Base-by-base conservation (phyloP, 2,329 filamentous ascomycete genomes). In the Talaromyces sp. region DNA sequence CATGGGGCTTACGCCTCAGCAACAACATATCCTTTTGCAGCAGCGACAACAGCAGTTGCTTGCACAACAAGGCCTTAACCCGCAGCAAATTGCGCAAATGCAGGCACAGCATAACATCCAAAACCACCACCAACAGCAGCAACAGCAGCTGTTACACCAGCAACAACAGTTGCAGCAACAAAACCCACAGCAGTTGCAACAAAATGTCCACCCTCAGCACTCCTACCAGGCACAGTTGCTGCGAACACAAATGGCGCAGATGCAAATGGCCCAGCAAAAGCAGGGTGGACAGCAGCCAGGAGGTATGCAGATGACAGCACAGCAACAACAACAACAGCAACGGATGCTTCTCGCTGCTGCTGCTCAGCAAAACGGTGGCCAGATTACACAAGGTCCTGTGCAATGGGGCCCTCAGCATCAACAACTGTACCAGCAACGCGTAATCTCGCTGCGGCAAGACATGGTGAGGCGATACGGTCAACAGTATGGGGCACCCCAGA, bases 81-180 rank as follows among this genome's bases (percentile, higher is more conserved):
- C 76, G 4, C 76, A 78, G 62, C 73, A 77, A 55, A 65, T 77
- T 60, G 73, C 75, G 42, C 75, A 78, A 49, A 42, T 78, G 63
- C 78, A 79, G 52, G 77, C 77, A 28, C 79, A 79, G 61, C 79
- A 81, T 57, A 78, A 78, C 33, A 79, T 76, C 36, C 78, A 75
- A 64, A 73, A 71, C 59, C 71, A 79, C 66, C 75, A 77, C 17
- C 59, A 61, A 36, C 58, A 62, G 11, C 60, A 59, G 36, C 74
- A 59, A 33, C 74, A 77, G 22, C 73, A 77, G 53, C 70, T 75
- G 55, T 66, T 77, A 54, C 72, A 59, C 33, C 60, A 72, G 17
- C 70, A 74, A 56, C 72, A 74, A 62, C 70, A 67, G 62, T 70
- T 64, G 9, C 71, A 70, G 25, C 67, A 68, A 36, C 69, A 71